phyloP scores from a whole-genome alignment of 2,329 filamentous ascomycete species.

The Hirsutella minnesotensis region DNA sequence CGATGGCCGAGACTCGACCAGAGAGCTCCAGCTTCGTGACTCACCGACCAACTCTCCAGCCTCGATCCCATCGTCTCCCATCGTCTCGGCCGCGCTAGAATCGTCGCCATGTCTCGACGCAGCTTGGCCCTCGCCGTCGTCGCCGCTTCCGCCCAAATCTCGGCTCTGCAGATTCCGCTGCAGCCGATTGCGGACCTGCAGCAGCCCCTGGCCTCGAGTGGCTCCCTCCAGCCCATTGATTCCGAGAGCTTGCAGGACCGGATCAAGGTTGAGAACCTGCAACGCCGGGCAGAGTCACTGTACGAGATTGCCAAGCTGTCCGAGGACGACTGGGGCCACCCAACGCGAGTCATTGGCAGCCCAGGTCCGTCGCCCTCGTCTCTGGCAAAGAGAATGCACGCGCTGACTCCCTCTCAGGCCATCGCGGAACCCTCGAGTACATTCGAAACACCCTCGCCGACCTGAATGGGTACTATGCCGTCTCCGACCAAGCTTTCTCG shows the following conservation, averaged over 20 bases:
- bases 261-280: slow-evolving; percentile 44
- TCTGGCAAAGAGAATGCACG: too few species aligned
- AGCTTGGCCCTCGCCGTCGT: background rate
- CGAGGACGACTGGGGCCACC: slow-evolving; percentile 50
- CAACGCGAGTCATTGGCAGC: slow-evolving; percentile 60
- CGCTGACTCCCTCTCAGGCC: slow-evolving; percentile 28
- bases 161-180: slow-evolving; percentile 2
- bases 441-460: slow-evolving; percentile 42
- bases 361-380: slow-evolving; percentile 27
- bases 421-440: slow-evolving; percentile 52
- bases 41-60: background rate
- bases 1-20: too few species aligned
- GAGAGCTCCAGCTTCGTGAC: too few species aligned
- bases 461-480: slow-evolving; percentile 48
- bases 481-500: slow-evolving; percentile 52
- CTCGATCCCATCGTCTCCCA: background rate
- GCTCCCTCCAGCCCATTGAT: slow-evolving; percentile 28
- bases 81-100: slow-evolving; percentile 10
- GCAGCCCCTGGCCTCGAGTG: background rate
- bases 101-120: background rate
- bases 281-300: slow-evolving; percentile 47
- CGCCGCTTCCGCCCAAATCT: background rate
- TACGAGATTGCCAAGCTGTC: slow-evolving; percentile 50
- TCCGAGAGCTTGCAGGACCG: slow-evolving; percentile 42
- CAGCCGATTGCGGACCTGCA: background rate